phyloP scores from a whole-genome alignment of 2,329 filamentous ascomycete genomes.

The Exophiala dermatitidis region DNA sequence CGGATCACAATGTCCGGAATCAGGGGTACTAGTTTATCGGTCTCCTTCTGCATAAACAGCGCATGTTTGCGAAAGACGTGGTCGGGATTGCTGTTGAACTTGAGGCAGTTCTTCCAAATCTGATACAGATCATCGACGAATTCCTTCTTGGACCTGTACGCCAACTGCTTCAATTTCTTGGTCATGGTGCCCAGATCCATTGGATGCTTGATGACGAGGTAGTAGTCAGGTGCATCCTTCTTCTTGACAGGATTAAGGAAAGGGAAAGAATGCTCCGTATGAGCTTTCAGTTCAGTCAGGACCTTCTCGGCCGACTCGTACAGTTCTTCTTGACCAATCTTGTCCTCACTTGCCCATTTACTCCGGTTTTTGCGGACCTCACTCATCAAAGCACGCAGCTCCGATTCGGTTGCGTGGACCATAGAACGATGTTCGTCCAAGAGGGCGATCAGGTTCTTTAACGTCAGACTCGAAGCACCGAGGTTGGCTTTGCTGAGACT shows the following conservation, averaged over 20 bases:
- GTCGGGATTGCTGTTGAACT: slow-evolving; percentile 84
- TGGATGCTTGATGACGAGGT: slow-evolving; percentile 69
- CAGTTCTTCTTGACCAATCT: slow-evolving; percentile 92
- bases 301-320: slow-evolving; percentile 97
- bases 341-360: slow-evolving; percentile 98
- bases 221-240: slow-evolving; percentile 92
- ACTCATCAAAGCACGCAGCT: slow-evolving; percentile 86
- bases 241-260: slow-evolving; percentile 95
- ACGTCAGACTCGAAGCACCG: slow-evolving; percentile 86
- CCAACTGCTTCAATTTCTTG: slow-evolving; percentile 80
- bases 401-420: slow-evolving; percentile 86
- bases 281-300: slow-evolving; percentile 90
- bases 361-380: slow-evolving; percentile 96
- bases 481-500: slow-evolving; percentile 89
- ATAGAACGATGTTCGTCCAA: slow-evolving; percentile 89
- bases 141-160: slow-evolving; percentile 83
- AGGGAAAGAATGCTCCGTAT: slow-evolving; percentile 94
- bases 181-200: slow-evolving; percentile 99
- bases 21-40: slow-evolving; percentile 87
- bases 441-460: slow-evolving; percentile 93
- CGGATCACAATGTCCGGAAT: slow-evolving; percentile 90
- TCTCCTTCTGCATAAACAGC: slow-evolving; percentile 93
- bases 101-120: slow-evolving; percentile 95
- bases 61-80: slow-evolving; percentile 89
- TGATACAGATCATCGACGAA: slow-evolving; percentile 90